phyloP scores from a whole-genome alignment of 805 yeast species.

The Peterozyma toletana region DNA sequence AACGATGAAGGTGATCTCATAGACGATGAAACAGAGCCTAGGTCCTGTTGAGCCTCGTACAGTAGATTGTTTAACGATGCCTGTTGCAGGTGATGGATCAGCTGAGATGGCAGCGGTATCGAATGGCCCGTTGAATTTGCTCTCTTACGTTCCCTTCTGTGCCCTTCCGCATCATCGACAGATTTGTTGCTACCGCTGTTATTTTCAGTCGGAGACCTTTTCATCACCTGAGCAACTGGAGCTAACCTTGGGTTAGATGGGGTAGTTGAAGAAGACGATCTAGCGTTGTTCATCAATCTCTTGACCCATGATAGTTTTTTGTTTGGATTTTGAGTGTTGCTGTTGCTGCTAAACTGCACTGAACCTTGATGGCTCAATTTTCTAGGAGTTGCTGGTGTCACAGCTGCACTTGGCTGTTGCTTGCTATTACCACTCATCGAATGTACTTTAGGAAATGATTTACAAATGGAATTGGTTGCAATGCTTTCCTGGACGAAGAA shows the following conservation, averaged over 20 bases:
- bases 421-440: too few species aligned
- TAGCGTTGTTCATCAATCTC: conserved; percentile 22
- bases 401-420: too few species aligned
- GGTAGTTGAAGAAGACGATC: too few species aligned
- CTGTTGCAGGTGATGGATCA: too few species aligned
- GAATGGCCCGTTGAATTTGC: too few species aligned
- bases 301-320: conserved; percentile 26
- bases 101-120: too few species aligned
- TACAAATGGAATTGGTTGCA: too few species aligned
- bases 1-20: conserved; percentile 1
- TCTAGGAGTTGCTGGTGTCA: neutral
- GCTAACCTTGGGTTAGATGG: neutral
- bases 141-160: neutral
- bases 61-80: too few species aligned
- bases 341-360: neutral
- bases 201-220: neutral
- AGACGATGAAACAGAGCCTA: neutral
- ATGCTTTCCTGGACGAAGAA: too few species aligned
- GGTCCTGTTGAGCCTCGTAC: neutral
- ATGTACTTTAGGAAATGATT: too few species aligned
- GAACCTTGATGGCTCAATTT: neutral
- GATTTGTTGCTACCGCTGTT: neutral
- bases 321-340: neutral
- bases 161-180: neutral
- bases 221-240: neutral